Conservation (phyloP, 176 grass and related monocot genomes). For the Ananas comosus region DNA sequence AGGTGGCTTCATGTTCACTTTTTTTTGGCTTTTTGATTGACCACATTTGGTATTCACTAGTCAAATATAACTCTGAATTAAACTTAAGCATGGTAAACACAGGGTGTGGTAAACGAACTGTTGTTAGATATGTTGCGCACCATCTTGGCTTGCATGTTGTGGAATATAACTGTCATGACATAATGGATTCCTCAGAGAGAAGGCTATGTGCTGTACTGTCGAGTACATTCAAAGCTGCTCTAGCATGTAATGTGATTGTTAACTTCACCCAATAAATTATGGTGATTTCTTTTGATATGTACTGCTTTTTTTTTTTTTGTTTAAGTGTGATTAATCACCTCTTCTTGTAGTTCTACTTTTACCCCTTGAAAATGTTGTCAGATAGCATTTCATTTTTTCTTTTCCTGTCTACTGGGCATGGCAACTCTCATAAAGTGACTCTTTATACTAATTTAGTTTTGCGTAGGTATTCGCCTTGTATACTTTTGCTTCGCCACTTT, state of each 20-base stretch:
- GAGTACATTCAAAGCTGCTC: conserved; percentile 71
- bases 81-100: background rate
- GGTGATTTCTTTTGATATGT: background rate
- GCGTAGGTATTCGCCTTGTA: conserved; percentile 78
- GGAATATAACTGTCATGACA: conserved; percentile 82
- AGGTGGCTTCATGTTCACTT: conserved; percentile 33
- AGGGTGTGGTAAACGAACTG: conserved; percentile 83
- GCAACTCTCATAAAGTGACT: conserved; percentile 2
- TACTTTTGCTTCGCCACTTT: conserved; percentile 80
- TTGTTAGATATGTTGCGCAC: conserved; percentile 65
- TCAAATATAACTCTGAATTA: conserved; percentile 7
- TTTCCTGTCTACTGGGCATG: background rate
- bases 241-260: background rate
- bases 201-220: conserved; percentile 59
- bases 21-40: background rate
- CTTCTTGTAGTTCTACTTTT: background rate
- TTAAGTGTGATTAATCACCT: background rate
- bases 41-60: conserved; percentile 2
- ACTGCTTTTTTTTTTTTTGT: background rate
- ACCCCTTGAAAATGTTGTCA: background rate
- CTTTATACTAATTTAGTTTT: conserved; percentile 26
- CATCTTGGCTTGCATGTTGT: conserved; percentile 77
- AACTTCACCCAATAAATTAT: background rate
- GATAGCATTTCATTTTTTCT: background rate
- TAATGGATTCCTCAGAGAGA: conserved; percentile 62